Conservation (phyloP, 148 eudicot species). For the Nepenthes mirabilis region DNA sequence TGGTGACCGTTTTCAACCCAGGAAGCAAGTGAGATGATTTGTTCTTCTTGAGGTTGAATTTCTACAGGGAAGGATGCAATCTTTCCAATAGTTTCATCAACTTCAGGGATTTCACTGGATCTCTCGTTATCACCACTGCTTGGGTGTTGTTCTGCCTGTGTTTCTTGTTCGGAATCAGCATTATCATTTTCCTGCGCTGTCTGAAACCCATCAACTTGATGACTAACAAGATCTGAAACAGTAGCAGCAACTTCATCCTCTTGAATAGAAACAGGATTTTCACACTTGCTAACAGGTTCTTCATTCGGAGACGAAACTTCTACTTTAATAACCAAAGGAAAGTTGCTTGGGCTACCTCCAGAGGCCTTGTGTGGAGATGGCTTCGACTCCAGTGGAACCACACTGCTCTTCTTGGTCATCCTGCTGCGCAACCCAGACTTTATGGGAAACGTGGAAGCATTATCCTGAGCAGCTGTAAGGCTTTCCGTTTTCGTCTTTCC, state of each 20-base stretch:
- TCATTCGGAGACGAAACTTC: slow-evolving; percentile 26
- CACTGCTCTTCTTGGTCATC: slow-evolving; percentile 83
- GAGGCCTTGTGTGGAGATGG: slow-evolving; percentile 62
- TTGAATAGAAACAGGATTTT: slow-evolving; percentile 17
- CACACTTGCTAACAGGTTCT: slow-evolving; percentile 24
- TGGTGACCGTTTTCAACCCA: slow-evolving; percentile 75
- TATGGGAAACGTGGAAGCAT: slow-evolving; percentile 22
- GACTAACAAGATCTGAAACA: slow-evolving; percentile 17
- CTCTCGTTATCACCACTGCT: slow-evolving; percentile 13
- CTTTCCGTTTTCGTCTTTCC: slow-evolving; percentile 40
- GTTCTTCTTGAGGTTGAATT: slow-evolving; percentile 41
- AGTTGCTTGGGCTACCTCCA: slow-evolving; percentile 23
- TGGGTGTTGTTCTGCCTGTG: slow-evolving; percentile 13
- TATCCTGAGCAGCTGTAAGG: slow-evolving; percentile 29
- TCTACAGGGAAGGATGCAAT: slow-evolving; percentile 17
- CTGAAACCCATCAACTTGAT: slow-evolving; percentile 15
- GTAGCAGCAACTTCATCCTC: slow-evolving; percentile 20
- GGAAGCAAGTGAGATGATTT: slow-evolving; percentile 61
- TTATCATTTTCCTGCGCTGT: slow-evolving; percentile 14
- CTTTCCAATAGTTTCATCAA: slow-evolving; percentile 19
- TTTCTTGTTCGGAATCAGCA: slow-evolving; percentile 17
- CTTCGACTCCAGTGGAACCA: slow-evolving; percentile 88
- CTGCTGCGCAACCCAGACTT: slow-evolving; percentile 57
- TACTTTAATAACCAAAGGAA: slow-evolving; percentile 25
- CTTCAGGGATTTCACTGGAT: slow-evolving; percentile 14